Evolutionary conservation across 306 rosid genomes (phyloP), one percentile per base, ranked within the genome.

Genomic region (Sicyos baderoa): DNA sequence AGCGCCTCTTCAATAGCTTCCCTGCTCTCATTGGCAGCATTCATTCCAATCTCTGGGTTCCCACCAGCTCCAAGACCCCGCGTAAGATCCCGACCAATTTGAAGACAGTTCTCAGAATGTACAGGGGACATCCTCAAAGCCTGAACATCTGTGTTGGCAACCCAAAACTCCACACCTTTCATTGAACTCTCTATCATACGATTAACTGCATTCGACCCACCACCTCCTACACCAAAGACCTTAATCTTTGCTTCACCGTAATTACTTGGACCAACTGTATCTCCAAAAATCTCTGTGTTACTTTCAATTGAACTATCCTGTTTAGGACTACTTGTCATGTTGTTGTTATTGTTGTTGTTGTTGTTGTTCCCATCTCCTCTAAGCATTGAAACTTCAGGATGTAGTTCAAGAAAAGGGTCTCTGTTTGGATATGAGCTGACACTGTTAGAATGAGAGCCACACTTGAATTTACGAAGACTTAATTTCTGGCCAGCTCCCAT

Each of bases 1-100:
- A 93, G 88, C 0, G 99, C 91, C 82, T 83, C 97, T 77, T 93
- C 91, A 72, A 93, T 86, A 0, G 90, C 85, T 59, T 88, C 86
- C 76, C 76, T 84, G 80, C 99, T 93, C 74, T 93, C 99, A 72
- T 93, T 83, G 40, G 99, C 99, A 77, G 99, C 99, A 85, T 84
- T 93, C 99, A 93, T 93, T 64, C 99, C 99, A 77, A 93, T 87
- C 68, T 93, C 99, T 1, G 99, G 99, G 80, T 89, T 90, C 45
- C 99, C 99, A 78, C 99, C 99, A 0, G 99, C 97, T 18, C 99
- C 99, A 70, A 93, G 99, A 68, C 99, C 99, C 75, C 99, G 80
- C 0, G 99, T 93, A 77, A 93, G 97, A 88, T 90, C 99, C 72
- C 82, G 89, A 76, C 99, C 99, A 19, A 93, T 93, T 68, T 88